A percentile compares a stretch with the other conserved stretches of the same genome.
These are phyloP conservation scores for Boletus speciosus DNA, from an alignment of 768 basidiomycete genomes.

Conservation along the genomic window DNA sequence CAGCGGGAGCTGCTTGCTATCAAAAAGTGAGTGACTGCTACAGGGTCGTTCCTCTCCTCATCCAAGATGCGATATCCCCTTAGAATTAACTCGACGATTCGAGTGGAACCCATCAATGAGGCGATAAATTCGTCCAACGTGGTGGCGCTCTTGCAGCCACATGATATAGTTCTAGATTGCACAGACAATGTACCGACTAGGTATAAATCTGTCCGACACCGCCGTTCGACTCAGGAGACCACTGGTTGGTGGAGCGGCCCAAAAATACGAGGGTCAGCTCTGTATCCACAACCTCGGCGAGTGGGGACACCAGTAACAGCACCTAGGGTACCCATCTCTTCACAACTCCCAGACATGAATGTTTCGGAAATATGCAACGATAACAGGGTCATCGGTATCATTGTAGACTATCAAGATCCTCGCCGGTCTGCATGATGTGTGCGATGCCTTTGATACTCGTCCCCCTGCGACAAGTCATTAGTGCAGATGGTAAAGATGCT, in stretches of 20 bases:
- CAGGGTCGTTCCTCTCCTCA: background rate
- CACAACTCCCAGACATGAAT: no score
- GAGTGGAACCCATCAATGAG: conserved; percentile 49
- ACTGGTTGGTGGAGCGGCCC: conserved; percentile 91
- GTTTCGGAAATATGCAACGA: no score
- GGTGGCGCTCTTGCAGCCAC: conserved; percentile 51
- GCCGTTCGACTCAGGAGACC: conserved; percentile 73
- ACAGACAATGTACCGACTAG: conserved; percentile 92
- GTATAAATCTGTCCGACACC: conserved; percentile 90
- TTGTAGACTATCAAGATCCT: conserved; percentile 86
- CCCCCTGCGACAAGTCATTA: conserved; percentile 3
- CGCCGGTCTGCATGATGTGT: conserved; percentile 60
- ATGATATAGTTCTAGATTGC: conserved; percentile 86
- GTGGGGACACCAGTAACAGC: no score
- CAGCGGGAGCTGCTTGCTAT: conserved; percentile 64
- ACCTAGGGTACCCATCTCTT: no score
- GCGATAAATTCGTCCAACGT: conserved; percentile 66
- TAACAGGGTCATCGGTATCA: conserved; percentile 55
- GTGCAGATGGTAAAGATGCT: conserved; percentile 59
- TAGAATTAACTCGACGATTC: conserved; percentile 75
- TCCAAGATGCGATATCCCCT: background rate
- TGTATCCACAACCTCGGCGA: conserved; percentile 67
- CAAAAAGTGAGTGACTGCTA: conserved; percentile 44
- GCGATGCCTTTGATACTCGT: background rate
- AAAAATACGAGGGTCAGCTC: conserved; percentile 78